phyloP scores from a whole-genome alignment of 2,329 filamentous ascomycete species.

The Cucurbitaria berberidis region DNA sequence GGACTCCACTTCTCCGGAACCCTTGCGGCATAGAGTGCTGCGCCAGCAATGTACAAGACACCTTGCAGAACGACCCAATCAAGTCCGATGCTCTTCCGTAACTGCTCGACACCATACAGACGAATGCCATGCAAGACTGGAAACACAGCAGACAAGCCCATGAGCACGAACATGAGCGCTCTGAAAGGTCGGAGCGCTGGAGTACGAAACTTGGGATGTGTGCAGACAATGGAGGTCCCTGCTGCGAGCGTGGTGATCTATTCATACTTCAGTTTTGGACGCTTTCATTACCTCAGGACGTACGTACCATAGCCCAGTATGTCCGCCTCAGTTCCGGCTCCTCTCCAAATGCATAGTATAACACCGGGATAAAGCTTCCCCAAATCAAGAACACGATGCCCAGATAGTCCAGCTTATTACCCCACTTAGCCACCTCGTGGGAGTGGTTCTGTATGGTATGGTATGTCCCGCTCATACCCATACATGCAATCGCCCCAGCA shows the following conservation, averaged over 20 bases:
- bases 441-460: conserved; percentile 89
- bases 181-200: conserved; percentile 84
- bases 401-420: conserved; percentile 93
- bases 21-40: conserved; percentile 82
- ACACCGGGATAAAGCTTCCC: conserved; percentile 84
- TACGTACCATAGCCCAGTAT: conserved; percentile 75
- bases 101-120: conserved; percentile 69
- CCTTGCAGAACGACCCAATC: conserved; percentile 83
- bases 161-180: conserved; percentile 84
- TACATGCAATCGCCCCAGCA: conserved; percentile 50
- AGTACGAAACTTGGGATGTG: conserved; percentile 82
- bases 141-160: conserved; percentile 83
- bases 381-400: conserved; percentile 93
- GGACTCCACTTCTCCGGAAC: conserved; percentile 83
- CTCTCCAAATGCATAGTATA: conserved; percentile 68
- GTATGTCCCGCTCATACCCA: conserved; percentile 68
- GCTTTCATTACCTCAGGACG: not conserved
- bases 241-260: conserved; percentile 79
- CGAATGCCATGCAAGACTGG: conserved; percentile 79
- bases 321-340: conserved; percentile 66
- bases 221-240: conserved; percentile 77
- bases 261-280: not conserved
- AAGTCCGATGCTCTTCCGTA: conserved; percentile 78
- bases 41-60: conserved; percentile 82
- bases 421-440: conserved; percentile 75